Percentiles rank a stretch among this genome's conserved stretches.
Conservation (phyloP, 805 yeast genomes). For the Teunomyces aglyptinius region DNA sequence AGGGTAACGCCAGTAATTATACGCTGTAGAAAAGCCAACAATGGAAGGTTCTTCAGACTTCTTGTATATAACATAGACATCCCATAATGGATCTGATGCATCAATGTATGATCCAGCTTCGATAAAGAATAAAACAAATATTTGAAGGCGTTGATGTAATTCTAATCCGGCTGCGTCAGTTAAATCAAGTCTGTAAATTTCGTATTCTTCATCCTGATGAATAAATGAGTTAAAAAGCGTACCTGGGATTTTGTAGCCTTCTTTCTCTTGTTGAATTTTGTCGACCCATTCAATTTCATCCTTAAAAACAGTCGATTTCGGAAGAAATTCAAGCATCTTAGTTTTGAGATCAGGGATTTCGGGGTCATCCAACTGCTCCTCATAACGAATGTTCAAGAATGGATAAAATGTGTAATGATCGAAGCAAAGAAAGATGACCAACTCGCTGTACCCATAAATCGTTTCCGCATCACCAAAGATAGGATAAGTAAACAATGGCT, state of each 20-base stretch:
- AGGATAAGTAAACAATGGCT: slow-evolving; percentile 86
- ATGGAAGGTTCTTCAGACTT: slow-evolving; percentile 40
- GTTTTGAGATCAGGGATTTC: slow-evolving; percentile 60
- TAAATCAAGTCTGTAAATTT: slow-evolving; percentile 51
- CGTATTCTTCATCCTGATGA: slow-evolving; percentile 41
- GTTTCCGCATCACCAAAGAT: slow-evolving; percentile 90
- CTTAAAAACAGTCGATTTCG: slow-evolving; percentile 56
- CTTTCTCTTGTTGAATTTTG: slow-evolving; percentile 47
- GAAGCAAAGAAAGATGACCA: slow-evolving; percentile 63
- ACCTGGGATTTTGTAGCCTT: slow-evolving; percentile 44
- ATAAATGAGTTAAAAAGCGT: slow-evolving; percentile 25
- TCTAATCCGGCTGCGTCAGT: slow-evolving; percentile 42
- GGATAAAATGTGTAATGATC: slow-evolving; percentile 77
- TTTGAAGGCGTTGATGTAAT: slow-evolving; percentile 69
- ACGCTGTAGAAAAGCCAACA: slow-evolving; percentile 80
- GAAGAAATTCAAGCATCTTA: slow-evolving; percentile 57
- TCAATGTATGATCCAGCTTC: slow-evolving; percentile 95
- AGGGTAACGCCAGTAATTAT: slow-evolving; percentile 76
- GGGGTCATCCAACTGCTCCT: slow-evolving; percentile 49
- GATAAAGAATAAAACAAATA: slow-evolving; percentile 78
- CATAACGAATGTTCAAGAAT: slow-evolving; percentile 58
- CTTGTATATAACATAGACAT: slow-evolving; percentile 55
- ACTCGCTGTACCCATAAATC: slow-evolving; percentile 77
- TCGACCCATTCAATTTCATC: slow-evolving; percentile 72
- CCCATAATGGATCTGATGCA: slow-evolving; percentile 75